phyloP scores from a whole-genome alignment of 2,329 filamentous ascomycete species.

The Exophiala xenobiotica region DNA sequence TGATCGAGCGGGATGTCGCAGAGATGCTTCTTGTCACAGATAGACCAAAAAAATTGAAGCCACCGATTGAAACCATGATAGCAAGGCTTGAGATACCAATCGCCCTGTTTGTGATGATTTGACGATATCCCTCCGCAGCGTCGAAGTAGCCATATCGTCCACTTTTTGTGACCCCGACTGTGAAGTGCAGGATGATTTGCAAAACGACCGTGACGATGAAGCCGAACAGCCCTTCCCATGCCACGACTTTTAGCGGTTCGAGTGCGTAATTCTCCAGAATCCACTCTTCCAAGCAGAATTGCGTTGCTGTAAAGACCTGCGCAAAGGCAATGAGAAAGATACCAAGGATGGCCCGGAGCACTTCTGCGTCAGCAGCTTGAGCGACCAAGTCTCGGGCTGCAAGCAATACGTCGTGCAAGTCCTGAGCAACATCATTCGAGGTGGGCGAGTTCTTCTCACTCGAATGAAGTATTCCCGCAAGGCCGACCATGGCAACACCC shows the following conservation, averaged over 20 bases:
- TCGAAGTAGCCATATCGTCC: conserved; percentile 87
- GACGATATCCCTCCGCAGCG: conserved; percentile 76
- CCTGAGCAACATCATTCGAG: too few relatives aligned
- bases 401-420: conserved; percentile 30
- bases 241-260: conserved; percentile 86
- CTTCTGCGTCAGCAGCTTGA: conserved; percentile 51
- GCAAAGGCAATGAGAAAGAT: conserved; percentile 88
- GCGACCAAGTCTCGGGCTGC: conserved; percentile 42
- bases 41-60: conserved; percentile 98
- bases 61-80: conserved; percentile 98
- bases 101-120: conserved; percentile 70
- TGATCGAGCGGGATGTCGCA: conserved; percentile 90
- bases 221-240: conserved; percentile 94
- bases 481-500: conserved; percentile 84
- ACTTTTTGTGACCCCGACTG: conserved; percentile 70
- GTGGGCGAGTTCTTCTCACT: conserved; percentile 45
- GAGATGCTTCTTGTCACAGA: conserved; percentile 87
- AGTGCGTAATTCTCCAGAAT: conserved; percentile 77
- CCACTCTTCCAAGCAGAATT: conserved; percentile 95
- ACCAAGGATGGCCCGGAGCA: conserved; percentile 72
- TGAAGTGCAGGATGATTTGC: conserved; percentile 77
- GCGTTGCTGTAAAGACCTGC: conserved; percentile 93
- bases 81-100: conserved; percentile 76
- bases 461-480: conserved; percentile 78
- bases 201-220: conserved; percentile 73